phyloP scores from a whole-genome alignment of 2,329 filamentous ascomycete genomes.

The Teratosphaeria epicoccoides region DNA sequence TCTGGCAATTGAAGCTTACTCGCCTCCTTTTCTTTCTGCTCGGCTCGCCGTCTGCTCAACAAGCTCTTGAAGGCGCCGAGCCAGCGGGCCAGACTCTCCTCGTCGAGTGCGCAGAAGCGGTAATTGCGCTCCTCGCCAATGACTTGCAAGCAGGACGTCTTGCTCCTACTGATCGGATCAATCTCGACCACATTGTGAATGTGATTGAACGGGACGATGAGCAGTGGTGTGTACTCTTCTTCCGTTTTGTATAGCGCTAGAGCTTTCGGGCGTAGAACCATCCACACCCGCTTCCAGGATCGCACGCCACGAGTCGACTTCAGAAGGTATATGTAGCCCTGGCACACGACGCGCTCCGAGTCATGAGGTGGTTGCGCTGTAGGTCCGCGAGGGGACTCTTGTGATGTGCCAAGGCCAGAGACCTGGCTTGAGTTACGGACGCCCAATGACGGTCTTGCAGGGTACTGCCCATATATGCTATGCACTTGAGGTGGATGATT shows the following conservation, averaged over 20 bases:
- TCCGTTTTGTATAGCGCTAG: slow-evolving; percentile 90
- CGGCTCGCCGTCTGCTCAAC: slow-evolving; percentile 37
- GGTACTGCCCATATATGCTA: slow-evolving; percentile 25
- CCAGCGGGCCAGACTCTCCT: slow-evolving; percentile 73
- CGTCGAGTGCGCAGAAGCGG: slow-evolving; percentile 52
- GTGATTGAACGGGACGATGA: slow-evolving; percentile 65
- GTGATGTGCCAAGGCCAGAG: slow-evolving; percentile 37
- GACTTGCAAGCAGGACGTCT: slow-evolving; percentile 78
- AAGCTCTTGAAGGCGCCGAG: slow-evolving; percentile 86
- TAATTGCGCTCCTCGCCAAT: slow-evolving; percentile 74
- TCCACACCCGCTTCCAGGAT: slow-evolving; percentile 94
- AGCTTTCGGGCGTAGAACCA: slow-evolving; percentile 73
- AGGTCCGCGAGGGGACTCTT: slow-evolving; percentile 5
- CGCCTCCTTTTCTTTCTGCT: background rate
- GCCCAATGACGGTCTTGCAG: slow-evolving; percentile 15
- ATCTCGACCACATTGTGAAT: slow-evolving; percentile 90
- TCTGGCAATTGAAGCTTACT: background rate
- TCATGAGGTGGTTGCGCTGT: slow-evolving; percentile 33
- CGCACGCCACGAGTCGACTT: slow-evolving; percentile 73
- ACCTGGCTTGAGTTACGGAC: slow-evolving; percentile 51
- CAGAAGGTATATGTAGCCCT: slow-evolving; percentile 78
- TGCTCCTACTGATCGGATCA: slow-evolving; percentile 74
- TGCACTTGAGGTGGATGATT: slow-evolving; percentile 23
- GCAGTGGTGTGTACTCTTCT: slow-evolving; percentile 73
- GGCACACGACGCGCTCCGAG: slow-evolving; percentile 82